Base-by-base conservation (phyloP, 331 rosid genomes). In the Cucumis variabilis region DNA sequence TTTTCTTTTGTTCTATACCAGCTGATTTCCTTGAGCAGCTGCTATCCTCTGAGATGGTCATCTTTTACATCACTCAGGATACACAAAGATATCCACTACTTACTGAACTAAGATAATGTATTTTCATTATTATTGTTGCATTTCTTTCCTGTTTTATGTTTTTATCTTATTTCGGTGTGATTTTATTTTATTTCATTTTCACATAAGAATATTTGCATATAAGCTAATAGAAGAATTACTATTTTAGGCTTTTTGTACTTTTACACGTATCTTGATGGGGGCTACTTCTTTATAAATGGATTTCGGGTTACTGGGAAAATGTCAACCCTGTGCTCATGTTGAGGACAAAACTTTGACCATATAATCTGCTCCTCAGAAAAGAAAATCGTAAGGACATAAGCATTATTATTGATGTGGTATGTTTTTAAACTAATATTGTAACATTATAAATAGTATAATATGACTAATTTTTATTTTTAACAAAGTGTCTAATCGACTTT, bases 1-100 rank as follows among this genome's bases (percentile, higher is more conserved):
- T 73, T 83, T 67, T 30, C 44, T 84, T 87, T 48, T 71, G 27
- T 88, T 88, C 71, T 71, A 51, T 70, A 81, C 86, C 87, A 97
- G 99, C 71, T 85, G 95, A 95, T 92, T 94, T 92, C 90, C 89
- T 88, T 11, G 94, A 94, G 92, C 87, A 88, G 58, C 96, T 98
- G 62, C 78, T 93, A 88, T 83, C 98, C 83, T 94, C 95, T 4
- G 98, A 94, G 91, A 94, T 89, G 94, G 94, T 95, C 28, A 82
- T 93, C 91, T 95, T 95, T 91, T 95, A 97, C 91, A 91, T 97
- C 72, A 97, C 98, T 21, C 99, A 97, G 85, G 99, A 95, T 93
- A 95, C 99, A 83, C 99, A 93, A 91, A 92, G 96, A 85, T 98
- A 97, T 91, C 95, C 99, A 16, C 91, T 95, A 20, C 98, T 95